Percentiles rank a stretch among this genome's conserved stretches.
Evolutionary conservation across 2,329 filamentous ascomycete species (phyloP).

Genomic region (Exophiala sideris): DNA sequence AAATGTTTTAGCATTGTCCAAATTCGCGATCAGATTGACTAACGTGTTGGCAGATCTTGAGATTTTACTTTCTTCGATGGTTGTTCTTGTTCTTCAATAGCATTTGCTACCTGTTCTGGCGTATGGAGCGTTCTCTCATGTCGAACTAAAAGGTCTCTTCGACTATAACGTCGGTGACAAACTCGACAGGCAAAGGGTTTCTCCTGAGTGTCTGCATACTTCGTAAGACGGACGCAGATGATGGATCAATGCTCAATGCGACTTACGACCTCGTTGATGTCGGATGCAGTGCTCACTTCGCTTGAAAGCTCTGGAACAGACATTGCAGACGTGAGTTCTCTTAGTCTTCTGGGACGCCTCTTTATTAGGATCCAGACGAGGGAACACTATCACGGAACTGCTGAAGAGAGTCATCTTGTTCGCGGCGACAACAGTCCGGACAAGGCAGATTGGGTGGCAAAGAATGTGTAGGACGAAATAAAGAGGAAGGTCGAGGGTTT

Average conservation of each 20-base stretch:
- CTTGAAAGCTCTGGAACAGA: slow-evolving; percentile 35
- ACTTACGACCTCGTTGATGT: slow-evolving; percentile 34
- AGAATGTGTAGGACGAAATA: no score
- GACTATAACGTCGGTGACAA: slow-evolving; percentile 34
- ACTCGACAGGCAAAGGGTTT: slow-evolving; percentile 35
- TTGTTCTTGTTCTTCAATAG: slow-evolving; percentile 14
- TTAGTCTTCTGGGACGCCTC: slow-evolving; percentile 11
- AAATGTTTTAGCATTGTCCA: background rate
- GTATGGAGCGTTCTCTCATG: slow-evolving; percentile 36
- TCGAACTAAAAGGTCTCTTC: slow-evolving; percentile 37
- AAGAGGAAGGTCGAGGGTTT: no score
- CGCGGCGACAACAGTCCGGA: no score
- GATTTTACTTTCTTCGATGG: background rate
- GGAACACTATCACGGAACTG: slow-evolving; percentile 18
- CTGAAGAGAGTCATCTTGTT: slow-evolving; percentile 15
- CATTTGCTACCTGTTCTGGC: slow-evolving; percentile 27
- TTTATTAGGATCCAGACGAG: slow-evolving; percentile 17
- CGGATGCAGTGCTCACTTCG: slow-evolving; percentile 36
- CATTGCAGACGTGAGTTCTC: slow-evolving; percentile 28
- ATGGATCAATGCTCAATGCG: background rate
- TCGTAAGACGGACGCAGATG: slow-evolving; percentile 3
- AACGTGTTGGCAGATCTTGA: background rate
- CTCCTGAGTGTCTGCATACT: slow-evolving; percentile 32
- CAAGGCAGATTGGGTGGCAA: no score
- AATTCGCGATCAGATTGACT: background rate